Percentiles rank a stretch among this genome's conserved stretches.
These are phyloP conservation scores for Crithidia sp. DNA, from an alignment of 208 protist species.

Conservation along the genomic window DNA sequence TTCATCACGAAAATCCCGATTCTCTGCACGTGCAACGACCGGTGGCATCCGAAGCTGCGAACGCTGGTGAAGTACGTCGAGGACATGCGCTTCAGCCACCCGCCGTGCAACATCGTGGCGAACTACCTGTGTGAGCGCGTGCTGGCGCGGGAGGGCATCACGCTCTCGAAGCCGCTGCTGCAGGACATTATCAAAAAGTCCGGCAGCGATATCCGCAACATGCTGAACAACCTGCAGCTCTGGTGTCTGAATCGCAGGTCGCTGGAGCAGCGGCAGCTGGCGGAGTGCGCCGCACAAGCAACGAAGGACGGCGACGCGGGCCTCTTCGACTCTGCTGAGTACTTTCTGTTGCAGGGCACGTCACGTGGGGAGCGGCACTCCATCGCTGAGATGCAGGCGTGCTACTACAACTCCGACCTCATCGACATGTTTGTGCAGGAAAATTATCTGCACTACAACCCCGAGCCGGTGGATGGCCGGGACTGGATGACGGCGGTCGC, in stretches of 20 bases:
- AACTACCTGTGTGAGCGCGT: constrained; percentile 89
- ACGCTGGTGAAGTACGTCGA: constrained; percentile 95
- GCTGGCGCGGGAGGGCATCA: constrained; percentile 90
- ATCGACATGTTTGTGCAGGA: constrained; percentile 96
- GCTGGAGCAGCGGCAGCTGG: constrained; percentile 70
- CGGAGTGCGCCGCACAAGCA: constrained; percentile 69
- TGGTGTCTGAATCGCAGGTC: constrained; percentile 69
- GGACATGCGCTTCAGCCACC: constrained; percentile 94
- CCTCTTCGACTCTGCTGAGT: constrained; percentile 92
- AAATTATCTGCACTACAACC: constrained; percentile 94
- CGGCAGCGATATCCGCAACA: constrained; percentile 96
- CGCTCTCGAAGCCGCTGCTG: constrained; percentile 84
- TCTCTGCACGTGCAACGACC: constrained; percentile 99
- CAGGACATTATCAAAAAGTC: constrained; percentile 89
- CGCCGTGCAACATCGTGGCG: constrained; percentile 86
- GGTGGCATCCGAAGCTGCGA: constrained; percentile 92
- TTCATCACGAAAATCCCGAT: constrained; percentile 95
- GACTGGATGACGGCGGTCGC: constrained; percentile 47
- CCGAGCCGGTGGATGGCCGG: constrained; percentile 32
- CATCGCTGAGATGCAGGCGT: constrained; percentile 77
- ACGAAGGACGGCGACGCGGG: constrained; percentile 92
- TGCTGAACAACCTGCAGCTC: constrained; percentile 97
- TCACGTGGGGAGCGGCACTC: constrained; percentile 60
- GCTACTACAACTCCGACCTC: constrained; percentile 94
- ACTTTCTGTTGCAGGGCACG: constrained; percentile 83